Evolutionary conservation across 768 basidiomycete genomes (phyloP).

Genomic region (Rhodotorula taiwanensis): DNA sequence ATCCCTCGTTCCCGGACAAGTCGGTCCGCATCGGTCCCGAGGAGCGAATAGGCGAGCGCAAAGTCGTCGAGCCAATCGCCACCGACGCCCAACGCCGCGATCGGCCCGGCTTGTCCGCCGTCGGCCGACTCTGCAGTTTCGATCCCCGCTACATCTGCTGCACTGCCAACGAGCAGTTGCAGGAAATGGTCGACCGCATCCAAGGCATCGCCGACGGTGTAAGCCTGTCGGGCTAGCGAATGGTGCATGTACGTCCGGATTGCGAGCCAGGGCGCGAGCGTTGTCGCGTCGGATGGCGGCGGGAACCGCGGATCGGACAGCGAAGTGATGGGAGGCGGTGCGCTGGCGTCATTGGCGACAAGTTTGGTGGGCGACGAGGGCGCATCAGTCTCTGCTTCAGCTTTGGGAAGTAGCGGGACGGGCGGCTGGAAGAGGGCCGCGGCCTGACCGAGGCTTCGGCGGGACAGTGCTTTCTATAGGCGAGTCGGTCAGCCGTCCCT

Average conservation of each 20-base stretch:
- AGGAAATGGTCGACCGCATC: conserved; percentile 74
- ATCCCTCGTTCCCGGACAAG: conserved; percentile 39
- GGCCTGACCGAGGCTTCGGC: conserved; percentile 46
- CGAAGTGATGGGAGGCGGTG: background rate
- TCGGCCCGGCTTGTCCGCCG: too few relatives aligned
- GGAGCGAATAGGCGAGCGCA: conserved; percentile 57
- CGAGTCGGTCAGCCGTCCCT: background rate
- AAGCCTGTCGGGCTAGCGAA: conserved; percentile 65
- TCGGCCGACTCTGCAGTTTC: too few relatives aligned
- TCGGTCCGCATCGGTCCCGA: background rate
- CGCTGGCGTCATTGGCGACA: background rate
- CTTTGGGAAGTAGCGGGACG: too few relatives aligned
- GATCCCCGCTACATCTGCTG: too few relatives aligned
- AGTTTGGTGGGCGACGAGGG: background rate
- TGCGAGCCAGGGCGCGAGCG: conserved; percentile 39
- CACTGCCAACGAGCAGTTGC: conserved; percentile 55
- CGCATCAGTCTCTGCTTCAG: too few relatives aligned
- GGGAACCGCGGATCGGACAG: conserved; percentile 2
- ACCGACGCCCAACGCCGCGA: conserved; percentile 1
- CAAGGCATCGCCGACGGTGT: conserved; percentile 77
- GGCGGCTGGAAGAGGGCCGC: conserved; percentile 40
- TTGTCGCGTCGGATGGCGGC: background rate
- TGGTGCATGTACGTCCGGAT: conserved; percentile 46
- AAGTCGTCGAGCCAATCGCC: conserved; percentile 65
- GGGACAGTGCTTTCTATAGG: conserved; percentile 46